Conservation (phyloP, 768 basidiomycete species). For the Rossbeevera mucosa region DNA sequence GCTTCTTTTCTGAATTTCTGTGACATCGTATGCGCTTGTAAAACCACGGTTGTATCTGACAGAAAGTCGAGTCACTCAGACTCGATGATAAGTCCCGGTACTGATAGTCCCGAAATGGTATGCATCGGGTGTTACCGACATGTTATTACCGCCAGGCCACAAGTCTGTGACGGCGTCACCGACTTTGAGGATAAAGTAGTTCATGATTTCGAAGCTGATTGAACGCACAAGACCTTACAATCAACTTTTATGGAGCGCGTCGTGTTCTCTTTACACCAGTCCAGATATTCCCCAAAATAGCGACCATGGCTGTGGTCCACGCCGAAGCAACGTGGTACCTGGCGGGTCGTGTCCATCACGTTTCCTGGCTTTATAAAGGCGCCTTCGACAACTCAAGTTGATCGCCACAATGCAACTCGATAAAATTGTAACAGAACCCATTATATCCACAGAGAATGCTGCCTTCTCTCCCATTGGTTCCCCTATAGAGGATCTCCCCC, state of each 20-base stretch:
- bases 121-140: neutral
- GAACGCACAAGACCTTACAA: no score
- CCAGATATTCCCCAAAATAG: no score
- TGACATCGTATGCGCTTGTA: conserved; percentile 34
- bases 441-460: conserved; percentile 32
- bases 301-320: conserved; percentile 10
- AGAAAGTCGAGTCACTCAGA: neutral
- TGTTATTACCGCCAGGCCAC: no score
- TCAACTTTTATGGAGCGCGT: no score
- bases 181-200: no score
- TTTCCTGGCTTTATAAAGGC: conserved; percentile 24
- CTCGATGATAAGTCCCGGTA: neutral
- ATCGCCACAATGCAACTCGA: conserved; percentile 23
- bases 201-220: no score
- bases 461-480: conserved; percentile 24
- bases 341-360: conserved; percentile 15
- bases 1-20: conserved; percentile 54
- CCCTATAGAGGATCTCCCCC: conserved; percentile 19
- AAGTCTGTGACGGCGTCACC: no score
- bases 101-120: neutral
- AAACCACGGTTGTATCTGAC: neutral
- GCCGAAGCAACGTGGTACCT: conserved; percentile 14
- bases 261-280: no score
- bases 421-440: conserved; percentile 31
- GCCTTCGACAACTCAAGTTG: neutral